A percentile compares a stretch with the other conserved stretches of the same genome.
Conservation (phyloP, 225 moss, liverwort and hornwort species). For the Ulota crispa region DNA sequence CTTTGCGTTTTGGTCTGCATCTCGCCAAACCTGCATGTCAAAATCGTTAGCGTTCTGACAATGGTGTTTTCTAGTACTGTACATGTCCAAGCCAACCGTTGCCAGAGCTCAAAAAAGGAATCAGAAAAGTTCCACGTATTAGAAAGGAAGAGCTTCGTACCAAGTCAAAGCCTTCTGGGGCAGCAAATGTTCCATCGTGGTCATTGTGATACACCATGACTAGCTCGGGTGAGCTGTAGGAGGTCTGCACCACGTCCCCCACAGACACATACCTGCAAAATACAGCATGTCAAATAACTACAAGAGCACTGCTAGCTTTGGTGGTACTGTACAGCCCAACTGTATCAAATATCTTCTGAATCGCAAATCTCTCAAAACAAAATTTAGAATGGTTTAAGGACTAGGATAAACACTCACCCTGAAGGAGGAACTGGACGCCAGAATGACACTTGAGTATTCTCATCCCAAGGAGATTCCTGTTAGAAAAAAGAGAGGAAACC, state of each 20-base stretch:
- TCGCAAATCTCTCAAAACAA: background rate
- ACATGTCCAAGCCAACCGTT: background rate
- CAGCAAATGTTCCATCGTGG: conserved; percentile 65
- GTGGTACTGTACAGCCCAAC: background rate
- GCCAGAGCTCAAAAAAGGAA: background rate
- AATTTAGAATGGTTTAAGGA: background rate
- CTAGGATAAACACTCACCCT: conserved; percentile 48
- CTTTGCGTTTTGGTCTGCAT: conserved; percentile 68
- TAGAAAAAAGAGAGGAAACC: background rate
- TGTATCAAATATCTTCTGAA: background rate
- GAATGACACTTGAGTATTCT: conserved; percentile 75
- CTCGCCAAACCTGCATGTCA: conserved; percentile 76
- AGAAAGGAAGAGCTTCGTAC: conserved; percentile 37
- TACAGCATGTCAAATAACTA: conserved; percentile 3
- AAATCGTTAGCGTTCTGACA: background rate
- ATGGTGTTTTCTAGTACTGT: background rate
- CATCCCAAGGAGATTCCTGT: conserved; percentile 88
- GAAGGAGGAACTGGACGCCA: conserved; percentile 85
- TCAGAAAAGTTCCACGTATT: background rate
- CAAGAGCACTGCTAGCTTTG: background rate
- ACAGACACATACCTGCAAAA: conserved; percentile 74
- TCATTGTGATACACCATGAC: conserved; percentile 89
- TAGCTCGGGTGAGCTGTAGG: conserved; percentile 72
- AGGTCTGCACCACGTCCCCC: conserved; percentile 86
- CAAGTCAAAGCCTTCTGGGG: conserved; percentile 92